These are phyloP conservation scores for Aspergillus ibericus DNA, from an alignment of 2,329 filamentous ascomycete genomes.

Conservation along the genomic window DNA sequence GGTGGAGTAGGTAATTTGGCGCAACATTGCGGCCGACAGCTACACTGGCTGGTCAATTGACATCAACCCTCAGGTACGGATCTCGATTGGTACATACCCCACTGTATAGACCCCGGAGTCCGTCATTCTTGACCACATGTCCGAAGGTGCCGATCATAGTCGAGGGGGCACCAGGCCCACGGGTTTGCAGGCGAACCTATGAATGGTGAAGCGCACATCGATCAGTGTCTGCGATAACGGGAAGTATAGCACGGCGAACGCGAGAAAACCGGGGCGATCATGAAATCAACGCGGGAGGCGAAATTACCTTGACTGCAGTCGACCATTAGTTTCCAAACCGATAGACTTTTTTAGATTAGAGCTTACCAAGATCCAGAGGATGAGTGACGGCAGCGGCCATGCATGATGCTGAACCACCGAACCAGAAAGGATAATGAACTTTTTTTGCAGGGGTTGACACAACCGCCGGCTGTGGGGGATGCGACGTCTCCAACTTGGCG, in stretches of 20 bases:
- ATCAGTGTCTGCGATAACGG: constrained; percentile 14
- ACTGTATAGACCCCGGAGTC: constrained; percentile 78
- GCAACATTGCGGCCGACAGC: constrained; percentile 86
- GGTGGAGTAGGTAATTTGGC: constrained; percentile 94
- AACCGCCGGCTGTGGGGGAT: constrained; percentile 15
- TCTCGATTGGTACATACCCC: constrained; percentile 56
- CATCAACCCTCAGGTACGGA: no score
- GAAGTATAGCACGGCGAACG: not conserved
- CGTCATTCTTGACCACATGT: constrained; percentile 75
- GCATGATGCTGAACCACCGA: constrained; percentile 90
- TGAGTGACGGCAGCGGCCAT: constrained; percentile 90
- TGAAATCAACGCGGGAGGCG: not conserved
- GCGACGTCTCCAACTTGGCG: constrained; percentile 33
- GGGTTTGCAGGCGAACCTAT: constrained; percentile 85
- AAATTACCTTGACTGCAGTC: constrained; percentile 55
- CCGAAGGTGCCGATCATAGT: constrained; percentile 83
- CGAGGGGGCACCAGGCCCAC: constrained; percentile 70
- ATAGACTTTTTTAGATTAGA: not conserved
- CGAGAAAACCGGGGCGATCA: not conserved
- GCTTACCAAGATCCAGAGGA: constrained; percentile 84
- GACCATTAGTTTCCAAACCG: not conserved
- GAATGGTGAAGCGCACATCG: constrained; percentile 15
- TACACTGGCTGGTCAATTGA: constrained; percentile 29
- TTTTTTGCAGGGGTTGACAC: constrained; percentile 31
- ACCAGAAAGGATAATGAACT: constrained; percentile 81